Percentiles rank a stretch among this genome's conserved stretches.
These are phyloP conservation scores for Rhodosorus marinus DNA, from an alignment of 23 red algal species.

Conservation along the genomic window DNA sequence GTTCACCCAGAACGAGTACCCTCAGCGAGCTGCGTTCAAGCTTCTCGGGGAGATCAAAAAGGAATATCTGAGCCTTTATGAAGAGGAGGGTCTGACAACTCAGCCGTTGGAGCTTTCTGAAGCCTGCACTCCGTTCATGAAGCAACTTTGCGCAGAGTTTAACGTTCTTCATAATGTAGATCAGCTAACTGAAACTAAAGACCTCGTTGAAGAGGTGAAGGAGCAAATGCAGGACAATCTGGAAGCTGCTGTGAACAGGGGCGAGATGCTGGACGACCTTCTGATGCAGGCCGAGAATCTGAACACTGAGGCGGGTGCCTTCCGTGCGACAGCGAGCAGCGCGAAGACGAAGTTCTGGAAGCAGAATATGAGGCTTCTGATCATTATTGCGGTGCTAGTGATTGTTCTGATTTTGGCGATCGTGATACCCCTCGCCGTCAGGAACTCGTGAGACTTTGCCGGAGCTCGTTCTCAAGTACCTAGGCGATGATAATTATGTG, in stretches of 20 bases:
- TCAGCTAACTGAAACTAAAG: conserved; percentile 33
- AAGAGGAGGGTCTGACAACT: conserved; percentile 22
- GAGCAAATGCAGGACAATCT: conserved; percentile 80
- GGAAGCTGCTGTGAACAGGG: conserved; percentile 44
- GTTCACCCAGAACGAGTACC: conserved; percentile 33
- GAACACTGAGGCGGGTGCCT: conserved; percentile 60
- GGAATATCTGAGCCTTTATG: conserved; percentile 39
- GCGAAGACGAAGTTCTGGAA: conserved; percentile 83
- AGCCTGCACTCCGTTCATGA: conserved; percentile 23
- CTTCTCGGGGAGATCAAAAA: conserved; percentile 35
- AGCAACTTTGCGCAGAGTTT: conserved; percentile 28
- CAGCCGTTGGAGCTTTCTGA: conserved; percentile 18
- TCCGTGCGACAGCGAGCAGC: conserved; percentile 36
- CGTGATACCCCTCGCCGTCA: conserved; percentile 18
- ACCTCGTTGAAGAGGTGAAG: conserved; percentile 79
- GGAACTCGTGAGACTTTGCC: too few relatives aligned
- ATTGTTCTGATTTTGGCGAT: conserved; percentile 38
- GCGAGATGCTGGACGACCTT: conserved; percentile 58
- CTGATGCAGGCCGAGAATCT: conserved; percentile 58
- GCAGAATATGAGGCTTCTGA: conserved; percentile 41
- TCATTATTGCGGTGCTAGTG: conserved; percentile 25
- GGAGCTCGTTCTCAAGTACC: too few relatives aligned
- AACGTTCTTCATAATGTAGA: conserved; percentile 31
- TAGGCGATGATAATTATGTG: too few relatives aligned
- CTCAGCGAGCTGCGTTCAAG: conserved; percentile 69